Base-by-base conservation (phyloP, 179 eudicot species). In the Silene coronaria region DNA sequence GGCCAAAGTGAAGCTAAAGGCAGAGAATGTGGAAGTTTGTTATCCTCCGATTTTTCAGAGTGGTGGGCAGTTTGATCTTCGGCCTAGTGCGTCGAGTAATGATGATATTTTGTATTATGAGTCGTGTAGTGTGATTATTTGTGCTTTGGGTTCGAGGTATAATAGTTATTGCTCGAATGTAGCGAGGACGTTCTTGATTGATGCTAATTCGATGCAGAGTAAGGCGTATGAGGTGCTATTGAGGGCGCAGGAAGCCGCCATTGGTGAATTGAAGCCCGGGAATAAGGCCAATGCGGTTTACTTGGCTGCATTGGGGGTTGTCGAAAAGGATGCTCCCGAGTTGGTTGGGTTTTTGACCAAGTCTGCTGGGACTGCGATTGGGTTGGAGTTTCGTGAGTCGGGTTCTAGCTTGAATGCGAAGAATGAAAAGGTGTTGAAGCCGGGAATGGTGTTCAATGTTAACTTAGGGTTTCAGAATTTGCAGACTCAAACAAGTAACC, bases 31-130 rank as follows among this genome's bases (percentile, higher is more conserved):
- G 5, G 98, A 94, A 77, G 92, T 94, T 28, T 92, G 97, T 73
- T 94, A 94, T 73, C 98, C 97, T 76, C 98, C 98, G 0, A 88
- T 94, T 66, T 89, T 94, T 71, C 98, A 94, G 79, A 94, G 97
- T 78, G 98, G 97, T 62, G 97, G 94, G 3, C 79, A 80, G 66
- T 94, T 92, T 76, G 97, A 94, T 88, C 88, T 92, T 60, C 81
- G 84, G 73, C 95, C 97, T 3, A 89, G 90, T 75, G 98, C 98
- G 1, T 72, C 92, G 21, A 94, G 97, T 82, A 89, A 92, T 68
- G 98, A 90, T 68, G 91, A 90, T 7, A 9, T 69, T 63, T 70
- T 92, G 72, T 90, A 84, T 80, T 94, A 90, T 55, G 98, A 94
- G 72, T 82, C 97, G 4, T 84, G 89, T 53, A 92, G 97, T 76